phyloP scores from a whole-genome alignment of 2,329 filamentous ascomycete genomes.

The Pseudogymnoascus sp. region DNA sequence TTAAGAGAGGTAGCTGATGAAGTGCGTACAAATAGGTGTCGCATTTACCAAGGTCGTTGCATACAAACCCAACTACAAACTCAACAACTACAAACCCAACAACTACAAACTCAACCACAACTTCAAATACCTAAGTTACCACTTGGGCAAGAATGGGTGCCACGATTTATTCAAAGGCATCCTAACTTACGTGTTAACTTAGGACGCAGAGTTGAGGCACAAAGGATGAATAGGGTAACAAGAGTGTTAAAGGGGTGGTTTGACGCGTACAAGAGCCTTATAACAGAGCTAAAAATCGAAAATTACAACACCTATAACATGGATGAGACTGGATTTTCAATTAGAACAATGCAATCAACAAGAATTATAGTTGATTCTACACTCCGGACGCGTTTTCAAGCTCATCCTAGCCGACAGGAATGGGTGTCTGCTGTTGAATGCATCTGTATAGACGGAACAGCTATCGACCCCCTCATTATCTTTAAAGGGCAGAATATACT shows the following conservation, averaged over 20 bases:
- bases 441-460: background rate
- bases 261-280: no score
- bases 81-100: background rate
- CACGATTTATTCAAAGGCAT: no score
- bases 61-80: no score
- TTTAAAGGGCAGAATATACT: background rate
- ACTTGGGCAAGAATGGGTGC: background rate
- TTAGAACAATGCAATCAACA: slow-evolving; percentile 1
- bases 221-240: no score
- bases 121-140: background rate
- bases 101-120: background rate
- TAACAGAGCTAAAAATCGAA: no score
- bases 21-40: no score
- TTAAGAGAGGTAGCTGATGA: no score
- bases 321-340: slow-evolving; percentile 1
- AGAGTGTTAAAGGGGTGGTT: no score
- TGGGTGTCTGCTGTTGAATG: background rate
- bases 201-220: no score
- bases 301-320: no score
- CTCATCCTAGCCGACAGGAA: background rate
- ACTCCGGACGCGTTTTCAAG: background rate
- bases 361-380: background rate
- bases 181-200: no score
- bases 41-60: no score
- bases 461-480: background rate